Evolutionary conservation across 2,329 filamentous ascomycete genomes (phyloP).

Genomic region (Cordyceps militaris): DNA sequence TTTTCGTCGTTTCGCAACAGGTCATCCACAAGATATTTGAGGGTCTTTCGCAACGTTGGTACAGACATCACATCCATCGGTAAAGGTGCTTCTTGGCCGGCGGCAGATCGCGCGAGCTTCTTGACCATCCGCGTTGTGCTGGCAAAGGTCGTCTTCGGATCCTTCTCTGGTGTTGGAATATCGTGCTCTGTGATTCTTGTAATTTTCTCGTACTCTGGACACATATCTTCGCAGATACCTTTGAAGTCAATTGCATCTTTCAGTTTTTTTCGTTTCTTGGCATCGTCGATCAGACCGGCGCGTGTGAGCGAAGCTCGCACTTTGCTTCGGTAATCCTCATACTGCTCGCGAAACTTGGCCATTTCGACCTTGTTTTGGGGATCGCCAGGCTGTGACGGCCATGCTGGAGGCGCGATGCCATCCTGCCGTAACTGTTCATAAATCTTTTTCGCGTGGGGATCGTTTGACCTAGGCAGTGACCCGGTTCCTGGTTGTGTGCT

Average conservation of each 20-base stretch:
- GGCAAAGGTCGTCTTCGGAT: conserved; percentile 36
- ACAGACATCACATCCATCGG: conserved; percentile 62
- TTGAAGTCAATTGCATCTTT: conserved; percentile 60
- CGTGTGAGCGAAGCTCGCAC: conserved; percentile 52
- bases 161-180: conserved; percentile 49
- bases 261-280: conserved; percentile 53
- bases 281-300: conserved; percentile 57
- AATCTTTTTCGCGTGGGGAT: conserved; percentile 43
- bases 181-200: conserved; percentile 56
- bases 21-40: conserved; percentile 57
- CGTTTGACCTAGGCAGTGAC: conserved; percentile 21
- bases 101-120: conserved; percentile 59
- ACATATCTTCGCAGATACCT: conserved; percentile 64
- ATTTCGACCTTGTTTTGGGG: conserved; percentile 43
- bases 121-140: conserved; percentile 55
- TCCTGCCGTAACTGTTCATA: conserved; percentile 47
- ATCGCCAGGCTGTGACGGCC: conserved; percentile 49
- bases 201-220: conserved; percentile 59
- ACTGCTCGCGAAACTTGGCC: conserved; percentile 47
- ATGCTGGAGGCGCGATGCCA: conserved; percentile 45
- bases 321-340: conserved; percentile 50
- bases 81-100: conserved; percentile 59
- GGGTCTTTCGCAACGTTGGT: conserved; percentile 48
- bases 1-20: conserved; percentile 49
- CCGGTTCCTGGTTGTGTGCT: not conserved